These are phyloP conservation scores for Curvularia spicifera DNA, from an alignment of 2,329 filamentous ascomycete species.

Conservation along the genomic window DNA sequence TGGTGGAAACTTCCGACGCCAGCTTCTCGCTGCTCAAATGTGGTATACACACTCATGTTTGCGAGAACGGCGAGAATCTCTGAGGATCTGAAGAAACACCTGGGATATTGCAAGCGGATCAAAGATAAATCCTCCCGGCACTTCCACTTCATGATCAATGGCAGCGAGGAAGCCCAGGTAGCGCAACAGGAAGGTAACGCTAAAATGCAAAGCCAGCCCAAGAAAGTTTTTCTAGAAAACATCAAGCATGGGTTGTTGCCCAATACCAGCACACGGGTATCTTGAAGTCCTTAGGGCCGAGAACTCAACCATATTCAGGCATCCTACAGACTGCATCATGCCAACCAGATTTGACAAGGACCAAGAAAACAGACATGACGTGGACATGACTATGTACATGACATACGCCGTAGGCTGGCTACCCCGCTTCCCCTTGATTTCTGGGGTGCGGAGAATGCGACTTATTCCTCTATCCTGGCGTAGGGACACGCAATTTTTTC, in stretches of 20 bases:
- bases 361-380: slow-evolving; percentile 32
- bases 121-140: background rate
- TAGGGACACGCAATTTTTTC: slow-evolving; percentile 51
- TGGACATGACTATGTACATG: slow-evolving; percentile 50
- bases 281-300: slow-evolving; percentile 26
- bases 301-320: slow-evolving; percentile 32
- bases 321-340: slow-evolving; percentile 25
- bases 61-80: background rate
- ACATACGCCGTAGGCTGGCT: slow-evolving; percentile 51
- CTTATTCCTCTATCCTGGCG: slow-evolving; percentile 50
- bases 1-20: background rate
- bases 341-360: slow-evolving; percentile 30
- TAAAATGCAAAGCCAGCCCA: too few relatives aligned
- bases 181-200: too few relatives aligned
- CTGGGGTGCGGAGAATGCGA: slow-evolving; percentile 46
- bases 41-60: background rate
- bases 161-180: background rate
- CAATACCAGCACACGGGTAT: slow-evolving; percentile 36
- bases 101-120: background rate
- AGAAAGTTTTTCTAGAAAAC: slow-evolving; percentile 49
- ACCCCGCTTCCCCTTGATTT: slow-evolving; percentile 41
- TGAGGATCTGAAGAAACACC: background rate
- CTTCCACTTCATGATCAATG: background rate
- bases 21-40: background rate
- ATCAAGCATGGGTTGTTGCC: slow-evolving; percentile 34